Evolutionary conservation across 331 rosid genomes (phyloP).

Genomic region (Acacia pycnantha): DNA sequence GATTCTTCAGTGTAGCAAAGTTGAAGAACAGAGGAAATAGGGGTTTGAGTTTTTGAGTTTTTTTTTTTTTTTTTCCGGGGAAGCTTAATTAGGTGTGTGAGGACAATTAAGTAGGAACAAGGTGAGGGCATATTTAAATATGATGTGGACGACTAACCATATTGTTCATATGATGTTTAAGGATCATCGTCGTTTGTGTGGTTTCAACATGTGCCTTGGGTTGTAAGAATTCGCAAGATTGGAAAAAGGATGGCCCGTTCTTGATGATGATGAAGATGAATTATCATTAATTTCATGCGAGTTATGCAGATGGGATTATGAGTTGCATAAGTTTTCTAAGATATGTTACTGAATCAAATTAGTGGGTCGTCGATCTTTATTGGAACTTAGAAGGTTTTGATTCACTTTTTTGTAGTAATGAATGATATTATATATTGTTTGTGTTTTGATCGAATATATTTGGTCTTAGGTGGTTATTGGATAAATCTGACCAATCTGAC

Average conservation of each 20-base stretch:
- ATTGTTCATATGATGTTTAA: background rate
- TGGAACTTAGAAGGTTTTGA: background rate
- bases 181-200: background rate
- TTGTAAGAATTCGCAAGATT: background rate
- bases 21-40: background rate
- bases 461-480: background rate
- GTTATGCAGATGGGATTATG: no score
- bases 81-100: background rate
- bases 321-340: background rate
- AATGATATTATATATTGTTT: background rate
- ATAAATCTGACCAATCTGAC: no score
- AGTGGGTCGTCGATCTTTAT: background rate
- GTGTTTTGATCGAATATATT: background rate
- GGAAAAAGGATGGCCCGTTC: background rate
- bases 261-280: background rate
- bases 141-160: background rate
- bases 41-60: no score
- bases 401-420: background rate
- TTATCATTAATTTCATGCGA: background rate
- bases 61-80: conserved; percentile 1
- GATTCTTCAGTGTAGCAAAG: conserved; percentile 23
- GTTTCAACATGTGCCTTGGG: background rate
- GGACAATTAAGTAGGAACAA: conserved; percentile 28
- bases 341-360: background rate
- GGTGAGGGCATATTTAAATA: background rate